Evolutionary conservation across 2,329 filamentous ascomycete genomes (phyloP).

Genomic region (Ophiostoma sp.): DNA sequence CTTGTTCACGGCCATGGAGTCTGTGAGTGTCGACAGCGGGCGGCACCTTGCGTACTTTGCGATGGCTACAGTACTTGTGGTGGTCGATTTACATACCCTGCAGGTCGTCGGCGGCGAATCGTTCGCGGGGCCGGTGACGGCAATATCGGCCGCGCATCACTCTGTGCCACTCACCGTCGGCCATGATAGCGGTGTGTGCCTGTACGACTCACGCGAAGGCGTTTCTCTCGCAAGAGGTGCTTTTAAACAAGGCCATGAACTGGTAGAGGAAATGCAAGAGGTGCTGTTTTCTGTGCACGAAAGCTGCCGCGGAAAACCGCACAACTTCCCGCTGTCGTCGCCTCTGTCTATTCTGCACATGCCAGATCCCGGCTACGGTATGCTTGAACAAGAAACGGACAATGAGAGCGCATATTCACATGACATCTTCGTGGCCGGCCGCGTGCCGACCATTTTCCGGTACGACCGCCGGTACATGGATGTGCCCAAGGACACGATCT

Average conservation of each 20-base stretch:
- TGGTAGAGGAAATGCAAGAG: too few species aligned
- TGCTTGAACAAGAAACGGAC: too few species aligned
- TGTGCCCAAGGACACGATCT: conserved; percentile 66
- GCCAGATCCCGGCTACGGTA: conserved; percentile 44
- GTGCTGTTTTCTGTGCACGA: too few species aligned
- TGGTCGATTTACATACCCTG: conserved; percentile 73
- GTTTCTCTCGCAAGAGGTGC: conserved; percentile 19
- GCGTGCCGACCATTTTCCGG: conserved; percentile 81
- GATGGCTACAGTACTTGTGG: conserved; percentile 64
- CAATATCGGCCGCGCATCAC: conserved; percentile 64
- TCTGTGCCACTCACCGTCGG: conserved; percentile 74
- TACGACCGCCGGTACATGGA: conserved; percentile 87
- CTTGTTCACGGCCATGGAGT: conserved; percentile 53
- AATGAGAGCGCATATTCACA: conserved; percentile 50
- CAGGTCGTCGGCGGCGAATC: conserved; percentile 61
- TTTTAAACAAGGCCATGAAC: too few species aligned
- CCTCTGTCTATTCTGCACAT: conserved; percentile 79
- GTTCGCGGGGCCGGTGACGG: conserved; percentile 78
- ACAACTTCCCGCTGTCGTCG: conserved; percentile 66
- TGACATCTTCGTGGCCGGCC: conserved; percentile 81
- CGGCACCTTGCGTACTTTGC: conserved; percentile 70
- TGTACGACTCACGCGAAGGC: conserved; percentile 67
- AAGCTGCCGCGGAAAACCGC: conserved; percentile 49
- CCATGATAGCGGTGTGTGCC: conserved; percentile 72
- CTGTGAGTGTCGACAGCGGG: conserved; percentile 69